Evolutionary conservation across 306 rosid species (phyloP).

Genomic region (Citrullus amarus): DNA sequence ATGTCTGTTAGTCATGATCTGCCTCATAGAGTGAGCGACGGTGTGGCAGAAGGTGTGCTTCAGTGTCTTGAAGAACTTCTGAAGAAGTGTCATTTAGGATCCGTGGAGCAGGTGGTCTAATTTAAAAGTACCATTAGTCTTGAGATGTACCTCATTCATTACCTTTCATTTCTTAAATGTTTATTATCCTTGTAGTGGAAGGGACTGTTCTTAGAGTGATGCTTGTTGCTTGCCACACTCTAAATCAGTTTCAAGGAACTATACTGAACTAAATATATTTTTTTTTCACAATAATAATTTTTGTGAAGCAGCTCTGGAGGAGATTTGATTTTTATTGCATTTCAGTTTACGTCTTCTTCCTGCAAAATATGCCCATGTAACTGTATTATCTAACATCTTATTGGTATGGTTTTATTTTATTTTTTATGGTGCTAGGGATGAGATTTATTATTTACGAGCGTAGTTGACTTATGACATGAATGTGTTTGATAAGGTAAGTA

Average conservation of each 20-base stretch:
- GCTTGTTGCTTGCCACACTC: not conserved
- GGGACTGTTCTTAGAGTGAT: not conserved
- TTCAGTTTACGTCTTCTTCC: not conserved
- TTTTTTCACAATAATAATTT: not conserved
- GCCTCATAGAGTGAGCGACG: constrained; percentile 48
- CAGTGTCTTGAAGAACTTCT: constrained; percentile 76
- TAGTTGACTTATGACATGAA: not conserved
- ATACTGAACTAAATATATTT: not conserved
- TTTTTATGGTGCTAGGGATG: not conserved
- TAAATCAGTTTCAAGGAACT: not conserved
- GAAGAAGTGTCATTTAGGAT: constrained; percentile 59
- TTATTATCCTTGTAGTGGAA: not conserved
- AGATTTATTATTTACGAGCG: not conserved
- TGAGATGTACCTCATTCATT: not conserved
- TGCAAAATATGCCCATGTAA: not conserved
- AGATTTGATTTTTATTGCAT: not conserved
- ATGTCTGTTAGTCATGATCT: constrained; percentile 14
- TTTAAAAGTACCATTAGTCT: constrained; percentile 1
- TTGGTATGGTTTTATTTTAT: not conserved
- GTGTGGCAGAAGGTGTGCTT: constrained; percentile 79
- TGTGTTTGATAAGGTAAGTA: not conserved
- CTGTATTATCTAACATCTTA: not conserved
- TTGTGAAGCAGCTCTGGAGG: not conserved
- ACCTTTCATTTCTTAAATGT: not conserved
- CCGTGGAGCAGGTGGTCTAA: constrained; percentile 71